Conservation (phyloP, 495 filamentous ascomycete species). For the Neurospora terricola region DNA sequence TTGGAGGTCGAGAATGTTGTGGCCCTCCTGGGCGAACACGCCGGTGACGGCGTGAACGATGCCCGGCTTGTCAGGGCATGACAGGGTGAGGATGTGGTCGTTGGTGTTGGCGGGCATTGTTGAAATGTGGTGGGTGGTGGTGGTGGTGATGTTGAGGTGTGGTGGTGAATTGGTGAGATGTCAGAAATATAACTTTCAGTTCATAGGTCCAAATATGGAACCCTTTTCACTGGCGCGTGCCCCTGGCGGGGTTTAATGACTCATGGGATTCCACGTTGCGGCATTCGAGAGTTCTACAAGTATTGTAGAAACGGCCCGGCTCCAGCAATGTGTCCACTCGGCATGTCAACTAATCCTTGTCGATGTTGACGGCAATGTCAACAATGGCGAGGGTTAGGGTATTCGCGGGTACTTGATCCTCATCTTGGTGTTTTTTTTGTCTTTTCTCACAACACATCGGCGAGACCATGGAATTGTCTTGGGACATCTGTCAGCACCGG, state of each 20-base stretch:
- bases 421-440: too few relatives aligned
- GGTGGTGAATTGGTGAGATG: too few relatives aligned
- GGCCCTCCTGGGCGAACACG: slow-evolving; percentile 51
- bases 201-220: not conserved
- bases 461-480: too few relatives aligned
- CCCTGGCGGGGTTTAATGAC: not conserved
- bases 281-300: not conserved
- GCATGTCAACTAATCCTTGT: not conserved
- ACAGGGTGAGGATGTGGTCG: slow-evolving; percentile 64
- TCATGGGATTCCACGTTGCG: not conserved
- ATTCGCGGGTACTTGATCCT: not conserved
- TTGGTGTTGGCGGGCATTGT: slow-evolving; percentile 18
- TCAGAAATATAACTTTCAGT: not conserved
- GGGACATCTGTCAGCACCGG: not conserved
- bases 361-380: not conserved
- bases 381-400: not conserved
- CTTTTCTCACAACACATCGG: too few relatives aligned
- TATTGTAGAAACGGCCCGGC: not conserved
- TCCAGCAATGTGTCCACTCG: not conserved
- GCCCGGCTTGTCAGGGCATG: slow-evolving; percentile 63
- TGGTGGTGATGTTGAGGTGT: not conserved
- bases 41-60: slow-evolving; percentile 70
- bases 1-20: slow-evolving; percentile 66
- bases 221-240: not conserved
- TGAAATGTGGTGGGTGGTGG: slow-evolving; percentile 9